Base-by-base conservation (phyloP, 768 basidiomycete genomes). In the Pholiota molesta region DNA sequence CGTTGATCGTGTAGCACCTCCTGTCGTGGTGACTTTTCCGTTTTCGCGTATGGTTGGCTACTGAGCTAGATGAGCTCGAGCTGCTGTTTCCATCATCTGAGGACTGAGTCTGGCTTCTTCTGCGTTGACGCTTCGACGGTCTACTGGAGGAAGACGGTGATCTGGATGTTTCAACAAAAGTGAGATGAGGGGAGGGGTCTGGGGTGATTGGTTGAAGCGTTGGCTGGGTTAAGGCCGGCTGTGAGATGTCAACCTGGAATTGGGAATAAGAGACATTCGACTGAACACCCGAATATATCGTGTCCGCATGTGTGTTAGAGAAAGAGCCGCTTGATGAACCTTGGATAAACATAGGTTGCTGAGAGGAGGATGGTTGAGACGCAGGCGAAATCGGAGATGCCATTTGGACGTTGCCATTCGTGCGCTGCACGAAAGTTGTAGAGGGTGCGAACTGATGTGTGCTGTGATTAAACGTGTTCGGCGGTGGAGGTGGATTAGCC, bases 1-100 rank as follows among this genome's bases (percentile, higher is more conserved):
- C 90, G 70, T 90, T 86, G 23, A 92, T 85, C 0, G 89, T 91
- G 40, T 88, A 77, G 72, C 84, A 86, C 11, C 85, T 82, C 44
- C 70, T 84, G 71, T 90, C 89, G 64, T 87, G 89, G 55, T 87
- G 85, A 63, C 82, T 89, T 19, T 67, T 71, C 23, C 90, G 79
- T 62, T 81, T 70, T 44, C 63, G 62, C 14, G 77, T 81, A 3
- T 72, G 75, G 21, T 67, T 71, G 9, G 66, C 63, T 26, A 66
- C 62, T 11, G 57, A 58, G 23, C 47, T 51, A 9, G 75, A 71
- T 17, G 71, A 69, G n/a, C 75, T 76, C 10, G 71, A 77, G 40
- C 78, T 78, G 17, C 77, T 78, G 45, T 70, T 77, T 19, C 68
- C 70, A 52, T 75, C 76, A n/a, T 76, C 72, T 17, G 75, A 77